Evolutionary conservation across 139 green algal genomes (phyloP).

Genomic region (Dunaliella sp.): DNA sequence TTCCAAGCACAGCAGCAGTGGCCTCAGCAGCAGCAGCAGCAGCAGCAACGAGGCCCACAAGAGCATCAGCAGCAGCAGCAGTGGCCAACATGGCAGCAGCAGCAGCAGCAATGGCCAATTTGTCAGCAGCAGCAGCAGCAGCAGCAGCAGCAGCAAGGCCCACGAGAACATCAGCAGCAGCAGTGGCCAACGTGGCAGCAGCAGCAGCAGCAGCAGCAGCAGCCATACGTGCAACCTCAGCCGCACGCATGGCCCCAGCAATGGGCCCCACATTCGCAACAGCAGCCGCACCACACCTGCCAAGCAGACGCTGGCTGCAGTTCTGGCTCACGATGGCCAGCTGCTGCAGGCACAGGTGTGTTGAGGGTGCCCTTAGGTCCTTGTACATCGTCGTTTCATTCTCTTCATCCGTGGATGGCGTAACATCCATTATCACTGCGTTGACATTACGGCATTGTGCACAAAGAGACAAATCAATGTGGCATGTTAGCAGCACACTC

Average conservation of each 20-base stretch:
- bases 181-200: background rate
- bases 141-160: background rate
- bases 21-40: background rate
- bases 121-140: too few relatives aligned
- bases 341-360: too few relatives aligned
- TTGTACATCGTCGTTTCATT: too few relatives aligned
- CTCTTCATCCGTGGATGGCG: too few relatives aligned
- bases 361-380: too few relatives aligned
- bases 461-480: too few relatives aligned
- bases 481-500: too few relatives aligned
- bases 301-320: too few relatives aligned
- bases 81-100: background rate
- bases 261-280: background rate
- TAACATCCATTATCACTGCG: too few relatives aligned
- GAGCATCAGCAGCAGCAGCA: background rate
- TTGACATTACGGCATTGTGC: too few relatives aligned
- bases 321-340: too few relatives aligned
- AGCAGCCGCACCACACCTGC: too few relatives aligned
- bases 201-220: background rate
- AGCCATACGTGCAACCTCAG: background rate
- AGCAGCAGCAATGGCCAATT: background rate
- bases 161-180: background rate
- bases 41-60: background rate
- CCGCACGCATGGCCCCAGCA: background rate
- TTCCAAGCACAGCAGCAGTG: background rate